Evolutionary conservation across 2,329 filamentous ascomycete species (phyloP), one percentile per base, ranked within the genome.

Genomic region (Leptographium flavum): DNA sequence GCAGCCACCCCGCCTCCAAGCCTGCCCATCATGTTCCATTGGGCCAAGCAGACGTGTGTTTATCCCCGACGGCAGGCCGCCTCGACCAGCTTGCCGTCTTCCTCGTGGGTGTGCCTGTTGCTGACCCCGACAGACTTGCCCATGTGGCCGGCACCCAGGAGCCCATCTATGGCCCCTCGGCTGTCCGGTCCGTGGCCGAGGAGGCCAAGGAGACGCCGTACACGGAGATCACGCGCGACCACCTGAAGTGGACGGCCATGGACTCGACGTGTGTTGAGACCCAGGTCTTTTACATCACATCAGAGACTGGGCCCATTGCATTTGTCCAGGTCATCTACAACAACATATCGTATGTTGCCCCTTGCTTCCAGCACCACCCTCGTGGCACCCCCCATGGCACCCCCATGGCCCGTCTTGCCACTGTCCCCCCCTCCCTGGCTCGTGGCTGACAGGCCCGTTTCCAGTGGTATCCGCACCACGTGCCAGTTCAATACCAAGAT

Each of bases 311-410:
- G 42, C 73, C 81, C 51, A 63, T 88, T 52, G 85, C 74, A 44
- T 76, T 94, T 63, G 78, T 77, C 49, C 92, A 98, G 71, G 74
- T 96, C 65, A 94, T 98, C 62, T 94, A 96, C 72, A 96, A 85
- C 70, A 95, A 94, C 66, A 84, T 98, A 61, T 83, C 78, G 88
- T 95, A 79, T 65, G 81, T 54, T 25, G 10, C 32, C n/a, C 38
- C n/a, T 28, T 33, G 6, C 21, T 25, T 40, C 36, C 42, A 41
- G 43, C 36, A 37, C 17, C 35, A 21, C 52, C 50, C 22, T n/a
- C 17, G 43, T 35, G 22, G 17, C 35, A 21, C 52, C 50, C 22
- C 17, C 17, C 6, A 5, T 39, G 21, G 27, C 27, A 5, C 3
- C 43, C 1, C 14, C n/a, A 25, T 45, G 25, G 17, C 23, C 15